Conservation (phyloP, 2,329 filamentous ascomycete genomes). For the Blastomyces percursus region DNA sequence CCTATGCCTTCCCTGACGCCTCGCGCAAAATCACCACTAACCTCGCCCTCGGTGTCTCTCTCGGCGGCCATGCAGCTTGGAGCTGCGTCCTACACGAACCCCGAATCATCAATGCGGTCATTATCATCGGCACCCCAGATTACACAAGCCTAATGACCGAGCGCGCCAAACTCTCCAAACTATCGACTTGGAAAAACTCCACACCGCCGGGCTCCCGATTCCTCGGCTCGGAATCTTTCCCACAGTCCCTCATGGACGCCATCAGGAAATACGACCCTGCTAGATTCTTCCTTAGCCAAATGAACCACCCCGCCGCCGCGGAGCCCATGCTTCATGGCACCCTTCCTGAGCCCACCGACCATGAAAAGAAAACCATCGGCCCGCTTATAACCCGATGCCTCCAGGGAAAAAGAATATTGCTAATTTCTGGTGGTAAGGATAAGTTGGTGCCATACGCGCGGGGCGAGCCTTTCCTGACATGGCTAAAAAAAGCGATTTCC, state of each 20-base stretch:
- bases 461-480: conserved; percentile 45
- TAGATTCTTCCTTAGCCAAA: conserved; percentile 54
- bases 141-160: conserved; percentile 70
- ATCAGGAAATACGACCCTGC: conserved; percentile 63
- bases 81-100: conserved; percentile 68
- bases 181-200: conserved; percentile 48
- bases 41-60: conserved; percentile 67
- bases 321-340: conserved; percentile 22
- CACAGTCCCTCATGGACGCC: conserved; percentile 51
- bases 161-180: conserved; percentile 61
- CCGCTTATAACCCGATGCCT: conserved; percentile 34
- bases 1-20: conserved; percentile 54
- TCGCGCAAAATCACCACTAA: conserved; percentile 48
- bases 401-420: conserved; percentile 45
- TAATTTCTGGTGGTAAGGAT: conserved; percentile 45
- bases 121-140: conserved; percentile 83
- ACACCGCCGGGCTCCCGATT: conserved; percentile 52
- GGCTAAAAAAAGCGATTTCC: conserved; percentile 40
- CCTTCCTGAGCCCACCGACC: conserved; percentile 29
- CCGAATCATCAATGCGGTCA: conserved; percentile 64
- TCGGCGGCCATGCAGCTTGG: conserved; percentile 85
- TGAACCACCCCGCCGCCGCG: conserved; percentile 17
- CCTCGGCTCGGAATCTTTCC: conserved; percentile 68
- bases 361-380: conserved; percentile 34
- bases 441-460: conserved; percentile 51